Conservation (phyloP, 2,329 filamentous ascomycete genomes). For the Monilinia aucupariae region DNA sequence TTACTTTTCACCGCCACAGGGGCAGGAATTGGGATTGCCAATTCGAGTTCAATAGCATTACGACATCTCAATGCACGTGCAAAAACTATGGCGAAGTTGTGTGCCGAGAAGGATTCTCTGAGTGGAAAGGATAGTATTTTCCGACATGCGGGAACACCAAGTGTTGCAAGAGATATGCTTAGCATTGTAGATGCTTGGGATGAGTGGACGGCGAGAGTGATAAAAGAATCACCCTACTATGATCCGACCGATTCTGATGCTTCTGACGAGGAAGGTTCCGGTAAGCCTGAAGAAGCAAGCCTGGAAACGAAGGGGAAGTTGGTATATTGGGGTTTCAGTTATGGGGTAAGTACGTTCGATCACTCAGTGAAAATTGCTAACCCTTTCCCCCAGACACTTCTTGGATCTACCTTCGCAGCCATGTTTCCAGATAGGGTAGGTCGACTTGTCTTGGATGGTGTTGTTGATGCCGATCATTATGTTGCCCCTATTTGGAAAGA, state of each 20-base stretch:
- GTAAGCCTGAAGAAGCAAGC: neutral
- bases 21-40: conserved; percentile 38
- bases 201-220: conserved; percentile 24
- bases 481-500: conserved; percentile 25
- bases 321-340: conserved; percentile 47
- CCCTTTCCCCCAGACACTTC: conserved; percentile 22
- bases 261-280: neutral
- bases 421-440: conserved; percentile 42
- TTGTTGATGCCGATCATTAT: conserved; percentile 31
- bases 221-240: neutral
- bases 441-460: conserved; percentile 37
- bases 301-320: conserved; percentile 28
- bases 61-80: conserved; percentile 43
- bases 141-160: conserved; percentile 32
- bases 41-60: conserved; percentile 44
- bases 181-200: conserved; percentile 36
- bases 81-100: conserved; percentile 40
- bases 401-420: conserved; percentile 43
- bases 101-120: conserved; percentile 34
- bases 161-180: conserved; percentile 38
- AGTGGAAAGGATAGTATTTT: conserved; percentile 32
- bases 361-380: neutral
- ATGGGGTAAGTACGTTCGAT: conserved; percentile 34
- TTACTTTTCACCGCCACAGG: conserved; percentile 21
- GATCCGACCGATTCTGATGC: neutral